Conservation (phyloP, 306 rosid species). For the Trichosanthes cucumerina region DNA sequence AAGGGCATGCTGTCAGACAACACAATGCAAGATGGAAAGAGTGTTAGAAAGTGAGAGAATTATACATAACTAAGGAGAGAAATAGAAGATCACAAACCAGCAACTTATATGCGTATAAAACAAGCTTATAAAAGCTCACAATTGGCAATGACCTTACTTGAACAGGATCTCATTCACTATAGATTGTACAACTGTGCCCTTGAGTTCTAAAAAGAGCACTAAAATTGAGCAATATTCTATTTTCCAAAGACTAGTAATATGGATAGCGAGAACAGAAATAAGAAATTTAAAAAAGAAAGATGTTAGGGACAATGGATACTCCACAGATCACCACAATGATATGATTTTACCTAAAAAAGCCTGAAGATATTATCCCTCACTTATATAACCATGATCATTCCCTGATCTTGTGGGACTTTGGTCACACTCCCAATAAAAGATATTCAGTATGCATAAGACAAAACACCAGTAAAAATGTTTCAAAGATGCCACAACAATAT, state of each 20-base stretch:
- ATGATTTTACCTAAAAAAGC: too few relatives aligned
- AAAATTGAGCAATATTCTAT: not conserved
- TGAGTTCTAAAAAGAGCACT: not conserved
- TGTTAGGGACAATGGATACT: too few relatives aligned
- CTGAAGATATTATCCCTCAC: too few relatives aligned
- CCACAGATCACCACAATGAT: too few relatives aligned
- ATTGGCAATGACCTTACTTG: too few relatives aligned
- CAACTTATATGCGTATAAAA: slow-evolving; percentile 1
- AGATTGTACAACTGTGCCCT: too few relatives aligned
- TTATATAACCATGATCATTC: too few relatives aligned
- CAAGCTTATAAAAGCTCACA: not conserved
- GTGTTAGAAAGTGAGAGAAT: slow-evolving; percentile 22
- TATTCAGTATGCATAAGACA: not conserved
- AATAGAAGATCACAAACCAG: not conserved
- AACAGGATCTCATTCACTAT: too few relatives aligned
- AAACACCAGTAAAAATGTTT: not conserved
- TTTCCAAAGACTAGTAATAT: not conserved
- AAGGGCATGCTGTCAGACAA: slow-evolving; percentile 72
- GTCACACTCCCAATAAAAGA: not conserved
- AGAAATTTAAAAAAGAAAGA: too few relatives aligned
- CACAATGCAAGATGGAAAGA: slow-evolving; percentile 19
- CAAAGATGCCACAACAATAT: not conserved
- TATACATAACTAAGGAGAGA: not conserved
- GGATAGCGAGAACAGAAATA: too few relatives aligned
- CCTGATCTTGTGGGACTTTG: too few relatives aligned